phyloP scores from a whole-genome alignment of 1,284 basidiomycete species.

The Rhodotorula mucilaginosa region DNA sequence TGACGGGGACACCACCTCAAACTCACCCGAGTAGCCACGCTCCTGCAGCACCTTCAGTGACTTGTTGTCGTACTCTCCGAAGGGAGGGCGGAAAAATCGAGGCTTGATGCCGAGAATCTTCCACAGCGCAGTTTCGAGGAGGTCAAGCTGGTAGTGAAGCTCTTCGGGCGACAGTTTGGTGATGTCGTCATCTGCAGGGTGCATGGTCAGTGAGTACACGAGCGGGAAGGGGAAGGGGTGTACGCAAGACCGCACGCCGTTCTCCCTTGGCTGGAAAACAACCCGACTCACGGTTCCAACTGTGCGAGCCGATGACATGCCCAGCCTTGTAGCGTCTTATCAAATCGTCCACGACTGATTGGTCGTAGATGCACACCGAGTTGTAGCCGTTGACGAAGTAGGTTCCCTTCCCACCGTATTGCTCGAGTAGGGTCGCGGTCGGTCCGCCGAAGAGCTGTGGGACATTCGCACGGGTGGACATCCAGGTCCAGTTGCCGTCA shows the following conservation, averaged over 20 bases:
- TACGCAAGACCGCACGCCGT: too few relatives aligned
- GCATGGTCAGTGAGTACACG: conserved; percentile 14
- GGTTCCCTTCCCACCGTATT: conserved; percentile 31
- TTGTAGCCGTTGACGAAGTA: conserved; percentile 47
- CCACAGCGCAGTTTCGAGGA: conserved; percentile 39
- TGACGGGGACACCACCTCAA: accelerated
- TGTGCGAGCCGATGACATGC: conserved; percentile 45
- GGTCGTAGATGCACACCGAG: conserved; percentile 44
- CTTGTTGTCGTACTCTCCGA: conserved; percentile 35
- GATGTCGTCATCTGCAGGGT: conserved; percentile 40
- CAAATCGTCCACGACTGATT: conserved; percentile 31
- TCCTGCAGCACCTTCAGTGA: conserved; percentile 38
- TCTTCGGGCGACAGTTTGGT: conserved; percentile 36
- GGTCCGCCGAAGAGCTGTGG: conserved; percentile 31
- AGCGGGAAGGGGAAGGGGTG: too few relatives aligned
- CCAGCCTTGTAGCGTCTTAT: conserved; percentile 40
- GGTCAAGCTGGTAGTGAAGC: conserved; percentile 40
- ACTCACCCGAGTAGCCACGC: conserved; percentile 42
- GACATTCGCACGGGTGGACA: not conserved
- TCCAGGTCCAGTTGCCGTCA: too few relatives aligned
- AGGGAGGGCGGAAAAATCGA: conserved; percentile 40
- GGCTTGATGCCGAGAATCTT: conserved; percentile 47
- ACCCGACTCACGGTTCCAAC: conserved; percentile 35
- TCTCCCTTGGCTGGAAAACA: too few relatives aligned
- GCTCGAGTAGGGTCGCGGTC: conserved; percentile 32